Conservation (phyloP, 331 rosid genomes). For the Quercus lobata region DNA sequence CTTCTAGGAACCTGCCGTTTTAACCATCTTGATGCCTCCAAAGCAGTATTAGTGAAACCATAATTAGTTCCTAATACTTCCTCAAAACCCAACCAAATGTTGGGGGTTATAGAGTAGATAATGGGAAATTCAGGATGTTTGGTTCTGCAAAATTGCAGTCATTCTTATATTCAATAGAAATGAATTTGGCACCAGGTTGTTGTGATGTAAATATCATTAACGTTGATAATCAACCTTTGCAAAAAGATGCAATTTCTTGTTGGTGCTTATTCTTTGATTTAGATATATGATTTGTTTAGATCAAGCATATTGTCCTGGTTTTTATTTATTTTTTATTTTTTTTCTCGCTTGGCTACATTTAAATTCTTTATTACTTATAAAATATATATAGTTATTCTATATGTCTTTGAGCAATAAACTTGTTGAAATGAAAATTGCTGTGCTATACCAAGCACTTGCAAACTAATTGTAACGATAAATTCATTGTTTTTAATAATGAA, state of each 20-base stretch:
- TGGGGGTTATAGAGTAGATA: conserved; percentile 12
- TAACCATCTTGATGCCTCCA: conserved; percentile 41
- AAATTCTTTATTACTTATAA: no score
- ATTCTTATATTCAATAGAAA: conserved; percentile 41
- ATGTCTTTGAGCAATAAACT: not conserved
- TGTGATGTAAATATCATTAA: conserved; percentile 31
- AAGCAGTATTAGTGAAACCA: conserved; percentile 25
- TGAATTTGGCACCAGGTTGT: conserved; percentile 22
- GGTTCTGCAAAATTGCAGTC: conserved; percentile 27
- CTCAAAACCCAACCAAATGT: not conserved
- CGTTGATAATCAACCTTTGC: conserved; percentile 23
- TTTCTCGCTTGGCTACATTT: not conserved
- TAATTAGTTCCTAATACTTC: conserved; percentile 10
- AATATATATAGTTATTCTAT: not conserved
- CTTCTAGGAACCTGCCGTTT: conserved; percentile 47
- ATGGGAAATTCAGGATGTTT: conserved; percentile 6
- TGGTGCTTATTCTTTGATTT: conserved; percentile 3
- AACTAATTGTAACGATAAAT: no score
- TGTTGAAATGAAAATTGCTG: not conserved
- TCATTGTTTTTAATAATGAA: no score
- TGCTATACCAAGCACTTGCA: not conserved
- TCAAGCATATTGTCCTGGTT: no score
- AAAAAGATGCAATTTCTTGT: conserved; percentile 24
- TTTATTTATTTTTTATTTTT: not conserved
- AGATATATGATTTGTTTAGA: not conserved